Evolutionary conservation across 1,284 basidiomycete species (phyloP), one percentile per base, ranked within the genome.

Genomic region (Veloporphyrellus conicus): DNA sequence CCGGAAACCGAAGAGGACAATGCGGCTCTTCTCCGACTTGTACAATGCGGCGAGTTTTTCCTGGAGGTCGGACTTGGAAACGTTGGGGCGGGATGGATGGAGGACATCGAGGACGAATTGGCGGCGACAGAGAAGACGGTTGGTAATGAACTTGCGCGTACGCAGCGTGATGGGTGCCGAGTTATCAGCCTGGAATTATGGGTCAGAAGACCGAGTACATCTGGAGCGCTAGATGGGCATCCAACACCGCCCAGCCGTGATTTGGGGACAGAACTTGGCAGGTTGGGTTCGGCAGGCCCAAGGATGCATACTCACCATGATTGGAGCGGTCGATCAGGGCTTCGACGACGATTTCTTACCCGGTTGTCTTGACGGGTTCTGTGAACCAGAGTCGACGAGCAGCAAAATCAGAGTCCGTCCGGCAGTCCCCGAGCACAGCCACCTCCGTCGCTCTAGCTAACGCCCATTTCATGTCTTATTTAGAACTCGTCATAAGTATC

Each of bases 141-240:
- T 99, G 66, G 94, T 97, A 73, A 98, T 91, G 82, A 99, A 99
- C 80, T 99, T 98, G 74, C 95, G 90, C 51, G 96, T 98, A 66
- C 96, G 91, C 70, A 99, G 81, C 60, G 96, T 99, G 64, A 99
- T 83, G 61, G 95, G 90, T 72, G 93, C 87, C 75, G 82, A 77
- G 71, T 76, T 79, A 75, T 94, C 93, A 72, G 83, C 78, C 84
- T 85, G 49, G 11, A 59, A 40, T 49, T n/a, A 27, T n/a, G 3
- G 36, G 54, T 63, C 47, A 54, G 54, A 52, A 43, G 39, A 45
- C 36, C 23, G 3, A 22, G n/a, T 48, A 44, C 62, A 65, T 64
- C 63, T 25, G 31, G 32, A 47, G 31, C 8, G 32, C 41, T 14
- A 41, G 10, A 33, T 40, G 29, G 9, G 34, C 62, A 65, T 65